Conservation (phyloP, 495 filamentous ascomycete genomes). For the Neurospora sp. region DNA sequence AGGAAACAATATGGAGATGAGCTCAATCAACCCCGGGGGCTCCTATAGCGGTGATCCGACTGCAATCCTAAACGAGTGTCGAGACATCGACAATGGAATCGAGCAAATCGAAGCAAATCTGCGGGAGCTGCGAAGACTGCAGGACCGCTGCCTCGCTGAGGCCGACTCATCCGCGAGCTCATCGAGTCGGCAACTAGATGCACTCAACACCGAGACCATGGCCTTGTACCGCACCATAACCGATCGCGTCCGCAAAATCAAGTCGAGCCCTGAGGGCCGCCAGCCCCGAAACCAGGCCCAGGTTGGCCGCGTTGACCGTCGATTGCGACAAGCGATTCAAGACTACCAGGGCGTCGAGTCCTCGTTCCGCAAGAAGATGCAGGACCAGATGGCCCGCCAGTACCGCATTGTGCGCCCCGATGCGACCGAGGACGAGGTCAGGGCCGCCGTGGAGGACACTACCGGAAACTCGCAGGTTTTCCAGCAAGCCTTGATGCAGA, state of each 20-base stretch:
- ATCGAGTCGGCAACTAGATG: constrained; percentile 46
- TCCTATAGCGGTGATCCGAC: constrained; percentile 48
- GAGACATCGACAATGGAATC: constrained; percentile 65
- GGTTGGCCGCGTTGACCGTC: constrained; percentile 67
- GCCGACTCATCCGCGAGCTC: constrained; percentile 42
- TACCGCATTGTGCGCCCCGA: constrained; percentile 84
- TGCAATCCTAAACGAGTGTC: constrained; percentile 72
- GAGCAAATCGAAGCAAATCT: constrained; percentile 61
- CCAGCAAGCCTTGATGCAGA: constrained; percentile 64
- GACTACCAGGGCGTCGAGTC: constrained; percentile 69
- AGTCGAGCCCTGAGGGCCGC: constrained; percentile 64
- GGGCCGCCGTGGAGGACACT: constrained; percentile 62
- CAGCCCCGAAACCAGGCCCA: constrained; percentile 62
- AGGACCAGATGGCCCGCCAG: constrained; percentile 75
- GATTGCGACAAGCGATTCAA: constrained; percentile 66
- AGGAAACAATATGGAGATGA: constrained; percentile 54
- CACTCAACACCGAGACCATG: constrained; percentile 61
- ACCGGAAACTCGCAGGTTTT: constrained; percentile 61
- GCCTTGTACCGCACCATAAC: constrained; percentile 64
- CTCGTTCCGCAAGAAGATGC: constrained; percentile 64
- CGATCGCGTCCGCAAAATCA: constrained; percentile 65
- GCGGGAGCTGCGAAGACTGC: constrained; percentile 45
- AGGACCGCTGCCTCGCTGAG: constrained; percentile 50
- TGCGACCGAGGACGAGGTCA: constrained; percentile 69
- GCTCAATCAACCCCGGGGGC: constrained; percentile 32